Evolutionary conservation across 768 basidiomycete genomes (phyloP).

Genomic region (Lanmaoa rubissima): DNA sequence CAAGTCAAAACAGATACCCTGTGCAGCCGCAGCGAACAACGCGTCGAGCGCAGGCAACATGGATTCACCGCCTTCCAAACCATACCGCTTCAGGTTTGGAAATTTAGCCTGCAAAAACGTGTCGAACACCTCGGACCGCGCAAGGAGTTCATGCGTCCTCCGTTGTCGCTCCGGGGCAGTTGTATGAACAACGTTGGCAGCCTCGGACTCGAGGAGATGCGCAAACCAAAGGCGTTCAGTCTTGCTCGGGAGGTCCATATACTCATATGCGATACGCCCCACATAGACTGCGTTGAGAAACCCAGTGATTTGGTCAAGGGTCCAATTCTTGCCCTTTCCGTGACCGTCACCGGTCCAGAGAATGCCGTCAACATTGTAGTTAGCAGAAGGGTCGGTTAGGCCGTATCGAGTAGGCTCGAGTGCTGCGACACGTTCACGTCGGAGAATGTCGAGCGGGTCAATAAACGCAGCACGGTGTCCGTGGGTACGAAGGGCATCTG

Average conservation of each 20-base stretch:
- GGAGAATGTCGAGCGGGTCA: conserved; percentile 85
- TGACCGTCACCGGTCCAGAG: conserved; percentile 55
- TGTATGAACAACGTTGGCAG: conserved; percentile 31
- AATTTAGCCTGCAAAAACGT: conserved; percentile 85
- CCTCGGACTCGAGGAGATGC: conserved; percentile 66
- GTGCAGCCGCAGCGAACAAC: conserved; percentile 65
- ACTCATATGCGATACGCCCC: conserved; percentile 87
- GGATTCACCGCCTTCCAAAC: conserved; percentile 89
- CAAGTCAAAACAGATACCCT: too few relatives aligned
- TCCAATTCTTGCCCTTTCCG: conserved; percentile 49
- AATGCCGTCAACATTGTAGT: conserved; percentile 78
- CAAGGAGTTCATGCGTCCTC: conserved; percentile 67
- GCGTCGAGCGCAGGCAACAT: conserved; percentile 88
- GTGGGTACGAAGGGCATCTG: conserved; percentile 83
- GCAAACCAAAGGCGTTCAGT: conserved; percentile 90
- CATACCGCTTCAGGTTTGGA: conserved; percentile 85
- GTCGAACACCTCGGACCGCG: conserved; percentile 78
- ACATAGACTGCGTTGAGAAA: conserved; percentile 78
- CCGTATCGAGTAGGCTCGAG: conserved; percentile 79
- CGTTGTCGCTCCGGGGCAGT: conserved; percentile 41
- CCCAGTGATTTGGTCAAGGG: conserved; percentile 63
- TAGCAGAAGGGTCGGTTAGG: conserved; percentile 47
- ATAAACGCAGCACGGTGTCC: conserved; percentile 84
- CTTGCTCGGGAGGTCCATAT: conserved; percentile 85
- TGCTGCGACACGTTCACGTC: conserved; percentile 77